A percentile compares a stretch with the other conserved stretches of the same genome.
Evolutionary conservation across 2,329 filamentous ascomycete genomes (phyloP).

Genomic region (Tolypocladium nubicola): DNA sequence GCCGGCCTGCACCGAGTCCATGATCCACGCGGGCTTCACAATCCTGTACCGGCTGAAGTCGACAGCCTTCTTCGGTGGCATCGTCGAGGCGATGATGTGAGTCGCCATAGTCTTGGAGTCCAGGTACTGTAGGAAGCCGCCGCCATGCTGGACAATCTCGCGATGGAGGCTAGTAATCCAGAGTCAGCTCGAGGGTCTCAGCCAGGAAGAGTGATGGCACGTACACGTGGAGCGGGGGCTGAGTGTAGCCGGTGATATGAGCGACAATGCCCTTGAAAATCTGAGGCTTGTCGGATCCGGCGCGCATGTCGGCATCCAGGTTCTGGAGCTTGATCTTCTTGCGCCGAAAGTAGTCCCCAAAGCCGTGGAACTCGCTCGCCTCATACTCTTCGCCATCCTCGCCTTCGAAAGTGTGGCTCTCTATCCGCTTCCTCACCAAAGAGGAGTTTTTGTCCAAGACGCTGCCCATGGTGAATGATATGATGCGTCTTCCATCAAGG

Average conservation of each 20-base stretch:
- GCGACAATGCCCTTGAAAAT: slow-evolving; percentile 89
- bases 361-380: slow-evolving; percentile 76
- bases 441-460: slow-evolving; percentile 54
- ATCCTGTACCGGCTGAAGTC: slow-evolving; percentile 85
- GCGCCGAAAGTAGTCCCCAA: slow-evolving; percentile 82
- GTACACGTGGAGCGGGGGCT: slow-evolving; percentile 74
- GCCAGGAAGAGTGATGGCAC: slow-evolving; percentile 9
- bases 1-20: slow-evolving; percentile 76
- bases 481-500: too few relatives aligned
- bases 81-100: slow-evolving; percentile 82
- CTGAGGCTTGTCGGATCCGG: slow-evolving; percentile 58
- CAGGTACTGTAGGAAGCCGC: slow-evolving; percentile 86
- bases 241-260: slow-evolving; percentile 92
- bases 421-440: slow-evolving; percentile 50
- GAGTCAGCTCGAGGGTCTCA: neutral
- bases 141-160: slow-evolving; percentile 86
- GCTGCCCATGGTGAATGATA: slow-evolving; percentile 39
- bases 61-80: slow-evolving; percentile 86
- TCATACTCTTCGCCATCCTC: slow-evolving; percentile 89
- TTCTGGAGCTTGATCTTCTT: slow-evolving; percentile 99
- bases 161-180: slow-evolving; percentile 50
- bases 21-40: slow-evolving; percentile 89
- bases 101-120: slow-evolving; percentile 92
- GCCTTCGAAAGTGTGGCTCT: slow-evolving; percentile 60
- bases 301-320: slow-evolving; percentile 71